A percentile compares a stretch with the other conserved stretches of the same genome.
These are phyloP conservation scores for Puccinia horiana DNA, from an alignment of 1,284 basidiomycete genomes.

Conservation along the genomic window DNA sequence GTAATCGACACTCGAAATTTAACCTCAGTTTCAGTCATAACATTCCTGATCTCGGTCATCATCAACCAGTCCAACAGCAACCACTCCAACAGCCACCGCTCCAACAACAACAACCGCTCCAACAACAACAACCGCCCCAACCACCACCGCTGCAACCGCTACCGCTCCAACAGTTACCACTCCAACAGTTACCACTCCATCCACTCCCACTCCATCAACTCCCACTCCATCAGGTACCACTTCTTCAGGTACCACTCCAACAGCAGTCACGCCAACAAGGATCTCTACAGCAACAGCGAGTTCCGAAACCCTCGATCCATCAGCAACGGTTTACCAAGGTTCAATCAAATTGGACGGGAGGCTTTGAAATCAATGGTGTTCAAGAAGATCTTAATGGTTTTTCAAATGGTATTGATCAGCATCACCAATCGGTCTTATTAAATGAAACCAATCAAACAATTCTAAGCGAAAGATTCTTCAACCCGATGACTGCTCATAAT, in stretches of 20 bases:
- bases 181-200: background rate
- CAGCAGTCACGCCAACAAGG: background rate
- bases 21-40: background rate
- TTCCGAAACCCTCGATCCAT: background rate
- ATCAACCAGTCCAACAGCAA: background rate
- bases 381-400: background rate
- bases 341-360: background rate
- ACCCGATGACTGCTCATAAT: background rate
- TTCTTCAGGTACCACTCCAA: too few relatives aligned
- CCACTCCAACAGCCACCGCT: background rate
- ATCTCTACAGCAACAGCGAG: background rate
- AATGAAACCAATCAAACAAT: background rate
- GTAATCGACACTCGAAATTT: constrained; percentile 2
- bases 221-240: too few relatives aligned
- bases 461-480: background rate
- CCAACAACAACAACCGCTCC: background rate
- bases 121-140: background rate
- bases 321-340: background rate
- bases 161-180: background rate
- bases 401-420: background rate
- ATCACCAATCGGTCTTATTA: background rate
- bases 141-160: background rate
- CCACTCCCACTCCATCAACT: background rate
- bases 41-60: background rate
- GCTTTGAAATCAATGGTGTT: background rate